Evolutionary conservation across 2,329 filamentous ascomycete genomes (phyloP).

Genomic region (Sclerotinia glacialis): DNA sequence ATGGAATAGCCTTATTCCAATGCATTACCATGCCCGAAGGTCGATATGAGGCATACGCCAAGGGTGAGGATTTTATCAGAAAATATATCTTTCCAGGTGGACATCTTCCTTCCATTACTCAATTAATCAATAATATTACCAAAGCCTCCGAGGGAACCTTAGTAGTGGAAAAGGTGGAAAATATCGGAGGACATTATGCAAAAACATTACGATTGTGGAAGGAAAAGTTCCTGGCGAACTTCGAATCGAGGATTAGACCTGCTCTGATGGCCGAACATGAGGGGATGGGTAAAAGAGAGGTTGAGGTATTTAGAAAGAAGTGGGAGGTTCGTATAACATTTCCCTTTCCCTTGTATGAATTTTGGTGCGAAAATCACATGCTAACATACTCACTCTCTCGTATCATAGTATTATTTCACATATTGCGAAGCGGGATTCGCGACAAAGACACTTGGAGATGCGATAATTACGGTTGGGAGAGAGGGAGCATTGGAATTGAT

Average conservation of each 20-base stretch:
- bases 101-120: slow-evolving; percentile 56
- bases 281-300: slow-evolving; percentile 57
- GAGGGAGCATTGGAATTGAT: slow-evolving; percentile 59
- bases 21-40: slow-evolving; percentile 75
- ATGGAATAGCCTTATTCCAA: slow-evolving; percentile 69
- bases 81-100: slow-evolving; percentile 79
- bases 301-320: slow-evolving; percentile 66
- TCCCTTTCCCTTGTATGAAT: background rate
- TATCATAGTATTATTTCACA: slow-evolving; percentile 76
- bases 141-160: slow-evolving; percentile 59
- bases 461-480: slow-evolving; percentile 64
- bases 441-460: slow-evolving; percentile 69
- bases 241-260: slow-evolving; percentile 57
- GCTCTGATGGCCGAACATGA: slow-evolving; percentile 58
- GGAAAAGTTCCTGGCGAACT: slow-evolving; percentile 62
- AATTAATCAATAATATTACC: slow-evolving; percentile 58
- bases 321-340: slow-evolving; percentile 58
- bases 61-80: slow-evolving; percentile 69
- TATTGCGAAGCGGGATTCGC: slow-evolving; percentile 73
- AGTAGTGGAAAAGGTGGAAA: slow-evolving; percentile 65
- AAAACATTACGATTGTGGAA: slow-evolving; percentile 67
- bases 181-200: slow-evolving; percentile 72
- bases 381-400: slow-evolving; percentile 37
- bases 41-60: slow-evolving; percentile 63
- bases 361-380: slow-evolving; percentile 20